Conservation (phyloP, 805 yeast species). For the Myxozyma neglecta region DNA sequence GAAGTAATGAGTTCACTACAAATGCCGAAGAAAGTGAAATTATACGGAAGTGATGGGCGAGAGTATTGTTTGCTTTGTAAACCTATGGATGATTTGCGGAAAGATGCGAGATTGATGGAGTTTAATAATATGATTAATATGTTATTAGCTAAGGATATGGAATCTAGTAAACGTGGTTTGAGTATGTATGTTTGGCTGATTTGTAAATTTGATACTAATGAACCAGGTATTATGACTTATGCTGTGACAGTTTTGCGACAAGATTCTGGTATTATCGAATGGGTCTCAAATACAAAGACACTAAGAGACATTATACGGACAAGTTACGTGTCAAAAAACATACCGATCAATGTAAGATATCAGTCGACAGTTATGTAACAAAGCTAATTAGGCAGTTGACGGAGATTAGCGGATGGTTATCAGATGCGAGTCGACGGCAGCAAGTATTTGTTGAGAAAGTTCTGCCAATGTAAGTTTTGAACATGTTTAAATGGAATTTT, state of each 20-base stretch:
- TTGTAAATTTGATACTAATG: not conserved
- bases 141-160: slow-evolving; percentile 62
- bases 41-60: slow-evolving; percentile 78
- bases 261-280: slow-evolving; percentile 85
- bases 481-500: not conserved
- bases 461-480: slow-evolving; percentile 17
- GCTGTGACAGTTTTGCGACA: slow-evolving; percentile 87
- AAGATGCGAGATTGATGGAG: slow-evolving; percentile 92
- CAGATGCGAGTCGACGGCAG: not conserved
- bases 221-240: slow-evolving; percentile 62
- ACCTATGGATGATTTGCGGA: slow-evolving; percentile 85
- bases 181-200: slow-evolving; percentile 23
- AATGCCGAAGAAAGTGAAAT: slow-evolving; percentile 73
- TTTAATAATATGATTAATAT: slow-evolving; percentile 84
- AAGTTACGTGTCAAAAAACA: slow-evolving; percentile 47
- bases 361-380: not conserved
- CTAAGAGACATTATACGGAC: slow-evolving; percentile 59
- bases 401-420: not conserved
- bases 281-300: slow-evolving; percentile 76
- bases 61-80: slow-evolving; percentile 77
- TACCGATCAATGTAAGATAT: slow-evolving; percentile 29
- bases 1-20: slow-evolving; percentile 78
- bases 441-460: slow-evolving; percentile 12
- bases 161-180: slow-evolving; percentile 69
- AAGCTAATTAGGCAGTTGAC: not conserved